phyloP scores from a whole-genome alignment of 257 asterid genomes.

The Coffea eugenioides region DNA sequence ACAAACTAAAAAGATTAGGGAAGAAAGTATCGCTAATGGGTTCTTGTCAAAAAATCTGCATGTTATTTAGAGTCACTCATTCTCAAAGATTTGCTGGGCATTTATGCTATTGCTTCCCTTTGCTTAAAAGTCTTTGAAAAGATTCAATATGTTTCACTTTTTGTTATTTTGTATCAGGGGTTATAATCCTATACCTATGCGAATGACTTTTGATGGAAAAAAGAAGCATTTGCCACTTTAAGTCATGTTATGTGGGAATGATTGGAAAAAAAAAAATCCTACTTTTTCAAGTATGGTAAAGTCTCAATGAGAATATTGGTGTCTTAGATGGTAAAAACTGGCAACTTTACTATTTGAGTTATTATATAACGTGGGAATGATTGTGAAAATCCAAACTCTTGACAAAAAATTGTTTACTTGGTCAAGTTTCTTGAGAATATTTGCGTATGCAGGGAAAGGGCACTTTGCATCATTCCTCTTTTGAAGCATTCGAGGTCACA shows the following conservation, averaged over 20 bases:
- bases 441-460: conserved; percentile 4
- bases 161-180: conserved; percentile 10
- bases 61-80: conserved; percentile 11
- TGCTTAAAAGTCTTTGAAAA: conserved; percentile 32
- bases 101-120: conserved; percentile 11
- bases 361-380: conserved; percentile 10
- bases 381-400: conserved; percentile 11
- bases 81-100: conserved; percentile 29
- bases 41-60: conserved; percentile 33
- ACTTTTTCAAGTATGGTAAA: conserved; percentile 4
- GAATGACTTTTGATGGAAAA: conserved; percentile 6
- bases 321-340: background rate
- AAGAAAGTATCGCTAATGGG: conserved; percentile 1
- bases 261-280: conserved; percentile 9
- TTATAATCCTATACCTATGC: conserved; percentile 15
- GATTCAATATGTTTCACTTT: conserved; percentile 36
- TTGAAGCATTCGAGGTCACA: conserved; percentile 14
- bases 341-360: background rate
- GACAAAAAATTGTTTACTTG: background rate
- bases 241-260: conserved; percentile 21
- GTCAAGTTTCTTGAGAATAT: conserved; percentile 17
- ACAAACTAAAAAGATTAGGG: conserved; percentile 16
- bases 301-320: conserved; percentile 13
- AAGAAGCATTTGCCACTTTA: conserved; percentile 19
- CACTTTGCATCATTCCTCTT: conserved; percentile 26